Evolutionary conservation across 768 basidiomycete genomes (phyloP), one percentile per base, ranked within the genome.

Genomic region (Collybia sordida): DNA sequence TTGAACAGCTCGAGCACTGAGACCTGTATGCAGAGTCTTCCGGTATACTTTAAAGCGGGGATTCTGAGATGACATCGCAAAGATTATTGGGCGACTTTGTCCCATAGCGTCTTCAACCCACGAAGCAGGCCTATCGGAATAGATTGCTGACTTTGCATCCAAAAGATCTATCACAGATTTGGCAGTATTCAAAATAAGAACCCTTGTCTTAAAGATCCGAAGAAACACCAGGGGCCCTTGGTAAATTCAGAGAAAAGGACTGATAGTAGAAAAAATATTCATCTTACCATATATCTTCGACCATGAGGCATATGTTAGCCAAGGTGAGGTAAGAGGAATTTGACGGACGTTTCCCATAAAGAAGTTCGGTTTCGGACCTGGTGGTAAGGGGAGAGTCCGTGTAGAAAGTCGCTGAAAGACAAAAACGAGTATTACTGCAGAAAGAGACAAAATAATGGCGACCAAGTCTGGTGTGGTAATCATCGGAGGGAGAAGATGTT

Each of bases 261-360:
- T 14, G 3, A 11, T 31, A 3, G 9, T 12, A 47, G 21, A 36
- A 37, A 19, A 34, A 15, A 19, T 4, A 15, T 12, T 14, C n/a
- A 12, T 24, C 18, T 25, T 45, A 61, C 74, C 70, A 43, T 68
- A 74, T 62, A 69, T 61, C 45, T 65, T 56, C 25, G 62, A 64
- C 73, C 74, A 76, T 31, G 67, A 54, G 1, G 62, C 19, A 45
- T 69, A 73, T 14, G 64, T 59, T 53, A 72, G 46, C 72, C 73
- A 77, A 6, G 66, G 64, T 18, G 64, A 64, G 18, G 54, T 39
- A 8, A 62, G 59, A 11, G 74, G 75, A 61, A 75, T 63, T 24
- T 73, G 66, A 1, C 69, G 57, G 5, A 74, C 49, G 50, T 77
- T 77, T 1, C 75, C 75, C 15, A 75, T n/a, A 7, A 77, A 37